Percentiles rank a stretch among this genome's conserved stretches.
Conservation (phyloP, 2,329 filamentous ascomycete genomes). For the Fusarium redolens region DNA sequence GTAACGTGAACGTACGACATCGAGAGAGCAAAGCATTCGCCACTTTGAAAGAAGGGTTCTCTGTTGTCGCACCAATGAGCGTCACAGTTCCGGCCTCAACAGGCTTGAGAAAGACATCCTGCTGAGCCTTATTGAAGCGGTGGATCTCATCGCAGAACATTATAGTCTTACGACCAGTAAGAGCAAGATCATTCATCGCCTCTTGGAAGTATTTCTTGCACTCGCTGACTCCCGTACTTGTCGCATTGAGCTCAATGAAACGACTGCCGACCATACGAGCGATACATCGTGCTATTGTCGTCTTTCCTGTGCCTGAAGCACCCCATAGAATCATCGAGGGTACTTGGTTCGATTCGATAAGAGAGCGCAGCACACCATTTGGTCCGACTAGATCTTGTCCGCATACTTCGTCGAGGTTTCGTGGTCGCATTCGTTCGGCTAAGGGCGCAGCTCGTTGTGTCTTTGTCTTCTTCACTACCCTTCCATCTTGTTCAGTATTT, state of each 20-base stretch:
- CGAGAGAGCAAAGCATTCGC: slow-evolving; percentile 87
- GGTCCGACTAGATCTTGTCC: slow-evolving; percentile 93
- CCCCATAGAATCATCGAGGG: slow-evolving; percentile 98
- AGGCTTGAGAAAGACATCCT: slow-evolving; percentile 93
- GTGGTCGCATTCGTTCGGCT: slow-evolving; percentile 93
- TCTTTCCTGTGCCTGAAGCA: slow-evolving; percentile 83
- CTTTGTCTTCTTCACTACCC: slow-evolving; percentile 73
- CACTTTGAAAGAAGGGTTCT: slow-evolving; percentile 93
- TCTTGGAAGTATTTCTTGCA: slow-evolving; percentile 93
- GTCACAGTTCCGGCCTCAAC: slow-evolving; percentile 93
- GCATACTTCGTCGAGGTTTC: slow-evolving; percentile 83
- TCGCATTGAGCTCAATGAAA: slow-evolving; percentile 97
- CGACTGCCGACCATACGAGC: slow-evolving; percentile 83
- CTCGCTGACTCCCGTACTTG: slow-evolving; percentile 86
- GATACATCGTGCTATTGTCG: slow-evolving; percentile 91
- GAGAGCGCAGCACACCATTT: slow-evolving; percentile 82
- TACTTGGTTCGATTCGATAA: slow-evolving; percentile 87
- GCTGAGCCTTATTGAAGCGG: slow-evolving; percentile 89
- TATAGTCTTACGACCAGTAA: slow-evolving; percentile 92
- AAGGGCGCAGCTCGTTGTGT: slow-evolving; percentile 80
- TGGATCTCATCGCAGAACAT: slow-evolving; percentile 99
- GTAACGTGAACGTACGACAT: slow-evolving; percentile 89
- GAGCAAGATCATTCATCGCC: slow-evolving; percentile 79
- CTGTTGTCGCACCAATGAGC: slow-evolving; percentile 93
- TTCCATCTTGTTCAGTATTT: slow-evolving; percentile 48